These are phyloP conservation scores for Talaromyces sp. DNA, from an alignment of 2,329 filamentous ascomycete species.

Conservation along the genomic window DNA sequence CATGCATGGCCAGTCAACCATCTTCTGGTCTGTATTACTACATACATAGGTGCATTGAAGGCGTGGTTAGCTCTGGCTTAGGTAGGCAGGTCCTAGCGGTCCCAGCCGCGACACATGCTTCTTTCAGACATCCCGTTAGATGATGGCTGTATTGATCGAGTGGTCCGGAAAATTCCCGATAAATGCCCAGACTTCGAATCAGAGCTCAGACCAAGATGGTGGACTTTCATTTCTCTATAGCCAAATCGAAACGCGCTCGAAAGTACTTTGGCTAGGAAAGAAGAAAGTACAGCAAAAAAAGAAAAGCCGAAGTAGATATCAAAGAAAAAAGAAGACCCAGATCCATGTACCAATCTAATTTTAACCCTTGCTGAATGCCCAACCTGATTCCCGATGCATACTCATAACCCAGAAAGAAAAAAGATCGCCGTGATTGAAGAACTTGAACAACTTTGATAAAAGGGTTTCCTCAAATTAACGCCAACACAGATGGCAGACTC, in stretches of 20 bases:
- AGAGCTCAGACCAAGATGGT: not conserved
- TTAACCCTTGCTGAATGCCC: not conserved
- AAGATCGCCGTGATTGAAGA: not conserved
- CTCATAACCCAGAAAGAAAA: not conserved
- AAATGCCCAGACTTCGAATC: not conserved
- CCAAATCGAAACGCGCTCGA: not conserved
- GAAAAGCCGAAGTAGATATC: not conserved
- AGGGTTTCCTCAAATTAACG: slow-evolving; percentile 23
- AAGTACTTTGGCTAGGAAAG: not conserved
- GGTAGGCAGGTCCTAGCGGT: not conserved
- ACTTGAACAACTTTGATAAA: not conserved
- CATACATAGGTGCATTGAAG: not conserved
- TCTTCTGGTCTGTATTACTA: not conserved
- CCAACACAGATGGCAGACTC: slow-evolving; percentile 58
- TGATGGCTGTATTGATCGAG: not conserved
- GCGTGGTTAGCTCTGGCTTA: not conserved
- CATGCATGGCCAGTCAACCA: not conserved
- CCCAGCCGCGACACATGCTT: not conserved
- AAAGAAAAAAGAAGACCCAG: not conserved
- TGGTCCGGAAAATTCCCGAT: not conserved
- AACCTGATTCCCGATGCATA: slow-evolving; percentile 13
- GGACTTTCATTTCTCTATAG: no score
- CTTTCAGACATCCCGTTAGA: not conserved
- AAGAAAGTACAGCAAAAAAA: not conserved
- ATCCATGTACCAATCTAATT: not conserved